These are phyloP conservation scores for Turnera subulata DNA, from an alignment of 345 rosid genomes.

Conservation along the genomic window DNA sequence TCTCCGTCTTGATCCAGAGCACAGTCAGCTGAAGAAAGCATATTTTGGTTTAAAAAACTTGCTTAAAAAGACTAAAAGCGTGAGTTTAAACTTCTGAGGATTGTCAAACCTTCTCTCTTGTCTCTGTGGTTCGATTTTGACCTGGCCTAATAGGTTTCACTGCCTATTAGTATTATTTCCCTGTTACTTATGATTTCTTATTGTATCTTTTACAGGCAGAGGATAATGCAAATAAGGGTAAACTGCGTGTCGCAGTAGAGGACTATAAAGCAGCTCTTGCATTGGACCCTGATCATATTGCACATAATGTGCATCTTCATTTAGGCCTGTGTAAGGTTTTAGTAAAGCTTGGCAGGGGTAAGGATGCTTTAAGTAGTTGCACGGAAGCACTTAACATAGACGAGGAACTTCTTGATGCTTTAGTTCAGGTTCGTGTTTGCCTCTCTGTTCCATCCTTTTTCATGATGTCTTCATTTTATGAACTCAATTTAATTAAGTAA, in stretches of 20 bases:
- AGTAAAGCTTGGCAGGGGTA: slow-evolving; percentile 95
- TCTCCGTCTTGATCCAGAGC: slow-evolving; percentile 97
- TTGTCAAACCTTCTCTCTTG: background rate
- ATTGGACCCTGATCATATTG: slow-evolving; percentile 77
- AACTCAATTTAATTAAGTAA: no score
- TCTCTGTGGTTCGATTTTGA: background rate
- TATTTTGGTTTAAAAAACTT: slow-evolving; percentile 91
- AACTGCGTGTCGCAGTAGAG: slow-evolving; percentile 82
- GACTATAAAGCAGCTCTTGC: slow-evolving; percentile 84
- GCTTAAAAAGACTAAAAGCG: slow-evolving; percentile 92
- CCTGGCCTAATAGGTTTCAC: background rate
- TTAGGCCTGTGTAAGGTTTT: slow-evolving; percentile 88
- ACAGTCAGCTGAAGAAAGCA: slow-evolving; percentile 85
- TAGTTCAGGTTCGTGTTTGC: slow-evolving; percentile 65
- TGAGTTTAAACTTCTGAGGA: slow-evolving; percentile 32
- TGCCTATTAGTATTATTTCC: background rate
- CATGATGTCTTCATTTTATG: background rate
- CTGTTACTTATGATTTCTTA: background rate
- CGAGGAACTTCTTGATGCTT: slow-evolving; percentile 76
- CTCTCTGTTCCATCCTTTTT: background rate
- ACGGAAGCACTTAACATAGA: slow-evolving; percentile 76
- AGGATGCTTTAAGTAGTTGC: slow-evolving; percentile 83
- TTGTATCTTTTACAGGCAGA: slow-evolving; percentile 63
- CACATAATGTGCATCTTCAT: slow-evolving; percentile 85
- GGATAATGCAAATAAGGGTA: slow-evolving; percentile 84